Base-by-base conservation (phyloP, 129 eudicot species). In the Artemisia annua region DNA sequence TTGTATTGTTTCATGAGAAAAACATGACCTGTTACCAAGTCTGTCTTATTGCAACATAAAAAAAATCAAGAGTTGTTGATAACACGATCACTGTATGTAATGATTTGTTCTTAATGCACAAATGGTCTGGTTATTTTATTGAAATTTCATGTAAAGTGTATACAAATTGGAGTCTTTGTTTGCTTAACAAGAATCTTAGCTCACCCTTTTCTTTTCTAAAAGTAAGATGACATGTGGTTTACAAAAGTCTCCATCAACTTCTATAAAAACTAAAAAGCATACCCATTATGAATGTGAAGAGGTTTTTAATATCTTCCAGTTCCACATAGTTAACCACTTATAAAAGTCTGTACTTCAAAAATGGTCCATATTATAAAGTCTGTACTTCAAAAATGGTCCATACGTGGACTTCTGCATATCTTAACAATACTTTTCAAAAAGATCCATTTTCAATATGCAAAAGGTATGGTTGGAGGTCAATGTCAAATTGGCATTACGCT, bases 281-380 rank as follows among this genome's bases (percentile, higher is more conserved):
- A 26, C 69, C 54, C 68, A 76, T 76, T 58, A 67, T 57, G 73
- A 66, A 66, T 20, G 52, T 57, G 50, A 22, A 67, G 74, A 75
- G 32, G 63, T 67, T 67, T 43, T 57, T 26, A 39, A 59, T 30
- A 67, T 26, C 57, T 32, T 68, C 48, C 74, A 28, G 9, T 67
- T 67, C 62, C 62, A 67, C 74, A 76, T 46, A 56, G 7, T 16
- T 15, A 57, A 48, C 75, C 61, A 76, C 69, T 52, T 65, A 44
- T 75, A 52, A 54, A 74, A 50, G 17, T 60, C 7, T 30, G 30
- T 28, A 62, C 76, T 61, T 72, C 16, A 32, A 72, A 72, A 48
- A 20, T 19, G 11, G 22, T 58, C n/a, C 52, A 48, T 48, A 58
- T 20, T 20, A 20, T 20, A 70, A 55, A 43, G 70, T 66, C 71